Evolutionary conservation across 768 basidiomycete genomes (phyloP).

Genomic region (Tremella mesenterica): DNA sequence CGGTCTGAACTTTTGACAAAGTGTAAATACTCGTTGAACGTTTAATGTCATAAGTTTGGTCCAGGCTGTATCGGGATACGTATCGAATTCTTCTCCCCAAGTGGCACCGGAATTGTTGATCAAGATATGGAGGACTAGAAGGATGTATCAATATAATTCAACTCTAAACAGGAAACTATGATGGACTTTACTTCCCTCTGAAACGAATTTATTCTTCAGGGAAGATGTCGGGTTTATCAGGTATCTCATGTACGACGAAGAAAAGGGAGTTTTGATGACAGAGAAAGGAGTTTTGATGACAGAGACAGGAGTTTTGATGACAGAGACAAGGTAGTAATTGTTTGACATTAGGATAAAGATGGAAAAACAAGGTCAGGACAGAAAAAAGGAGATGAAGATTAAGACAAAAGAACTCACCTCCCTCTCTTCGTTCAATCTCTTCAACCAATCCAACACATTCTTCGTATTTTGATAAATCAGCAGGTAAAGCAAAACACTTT

Average conservation of each 20-base stretch:
- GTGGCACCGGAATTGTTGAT: slow-evolving; percentile 57
- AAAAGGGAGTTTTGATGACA: neutral
- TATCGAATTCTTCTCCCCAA: slow-evolving; percentile 42
- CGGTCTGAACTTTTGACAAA: slow-evolving; percentile 57
- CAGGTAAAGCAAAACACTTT: slow-evolving; percentile 52
- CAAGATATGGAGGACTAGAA: slow-evolving; percentile 46
- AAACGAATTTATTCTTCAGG: neutral
- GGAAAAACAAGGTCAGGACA: neutral
- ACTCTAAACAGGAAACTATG: too few species aligned
- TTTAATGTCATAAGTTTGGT: slow-evolving; percentile 58
- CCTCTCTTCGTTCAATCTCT: slow-evolving; percentile 52
- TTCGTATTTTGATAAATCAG: slow-evolving; percentile 52
- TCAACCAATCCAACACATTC: slow-evolving; percentile 53
- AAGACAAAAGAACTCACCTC: slow-evolving; percentile 32
- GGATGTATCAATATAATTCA: neutral
- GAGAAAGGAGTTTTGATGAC: neutral
- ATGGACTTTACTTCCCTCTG: too few species aligned
- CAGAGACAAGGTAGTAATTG: neutral
- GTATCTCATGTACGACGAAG: neutral
- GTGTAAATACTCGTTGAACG: slow-evolving; percentile 57
- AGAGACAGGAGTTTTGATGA: neutral
- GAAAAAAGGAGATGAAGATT: neutral
- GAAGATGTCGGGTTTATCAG: neutral
- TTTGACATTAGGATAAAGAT: neutral
- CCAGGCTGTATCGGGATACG: slow-evolving; percentile 52